Percentiles rank a stretch among this genome's conserved stretches.
phyloP scores from a whole-genome alignment of 2,329 filamentous ascomycete species.

The Fusarium heterosporum region DNA sequence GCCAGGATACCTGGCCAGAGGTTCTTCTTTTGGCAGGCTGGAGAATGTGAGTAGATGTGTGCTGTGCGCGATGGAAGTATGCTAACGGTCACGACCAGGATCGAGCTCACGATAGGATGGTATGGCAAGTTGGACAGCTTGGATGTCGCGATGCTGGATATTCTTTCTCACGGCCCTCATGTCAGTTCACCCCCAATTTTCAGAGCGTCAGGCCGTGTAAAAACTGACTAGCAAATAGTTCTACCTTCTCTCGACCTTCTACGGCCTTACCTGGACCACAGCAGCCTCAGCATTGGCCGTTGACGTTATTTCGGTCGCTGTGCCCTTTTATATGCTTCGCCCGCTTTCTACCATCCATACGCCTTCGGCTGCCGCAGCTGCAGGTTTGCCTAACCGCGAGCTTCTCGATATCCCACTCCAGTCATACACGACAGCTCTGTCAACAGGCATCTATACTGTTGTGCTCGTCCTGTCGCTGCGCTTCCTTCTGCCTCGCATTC shows the following conservation, averaged over 20 bases:
- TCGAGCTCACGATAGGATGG: constrained; percentile 80
- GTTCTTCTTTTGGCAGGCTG: constrained; percentile 65
- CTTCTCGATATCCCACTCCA: constrained; percentile 74
- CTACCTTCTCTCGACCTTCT: constrained; percentile 83
- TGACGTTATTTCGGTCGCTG: constrained; percentile 74
- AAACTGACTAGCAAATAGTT: constrained; percentile 59
- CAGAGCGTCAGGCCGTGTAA: neutral
- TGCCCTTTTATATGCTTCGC: constrained; percentile 82
- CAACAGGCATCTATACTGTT: constrained; percentile 80
- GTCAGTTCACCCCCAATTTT: constrained; percentile 56
- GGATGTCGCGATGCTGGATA: constrained; percentile 72
- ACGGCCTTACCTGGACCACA: constrained; percentile 72
- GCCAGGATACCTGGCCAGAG: constrained; percentile 71
- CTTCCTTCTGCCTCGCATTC: constrained; percentile 75
- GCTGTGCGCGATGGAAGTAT: neutral
- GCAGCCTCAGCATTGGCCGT: constrained; percentile 72
- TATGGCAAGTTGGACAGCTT: constrained; percentile 78
- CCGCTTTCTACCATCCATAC: constrained; percentile 73
- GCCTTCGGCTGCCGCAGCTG: constrained; percentile 55
- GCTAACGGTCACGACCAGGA: constrained; percentile 53
- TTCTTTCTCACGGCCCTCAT: constrained; percentile 80
- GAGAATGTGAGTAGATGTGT: constrained; percentile 64
- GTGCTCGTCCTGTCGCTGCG: constrained; percentile 75
- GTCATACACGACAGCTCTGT: constrained; percentile 73
- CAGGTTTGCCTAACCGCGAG: constrained; percentile 68